Conservation (phyloP, 768 basidiomycete genomes). For the Lactarius quietus region DNA sequence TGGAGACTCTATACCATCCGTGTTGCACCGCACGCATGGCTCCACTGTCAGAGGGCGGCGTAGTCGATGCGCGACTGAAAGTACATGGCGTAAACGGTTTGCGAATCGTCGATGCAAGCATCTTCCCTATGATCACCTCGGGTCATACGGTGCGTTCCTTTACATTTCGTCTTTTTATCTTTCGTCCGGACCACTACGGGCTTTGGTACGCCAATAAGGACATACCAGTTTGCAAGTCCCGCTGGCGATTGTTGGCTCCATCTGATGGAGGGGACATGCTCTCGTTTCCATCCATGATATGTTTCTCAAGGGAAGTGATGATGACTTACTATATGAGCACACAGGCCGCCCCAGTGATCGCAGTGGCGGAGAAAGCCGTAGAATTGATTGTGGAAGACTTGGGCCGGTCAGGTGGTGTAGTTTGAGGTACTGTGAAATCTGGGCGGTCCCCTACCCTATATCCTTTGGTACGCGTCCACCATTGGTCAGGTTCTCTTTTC, state of each 20-base stretch:
- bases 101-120: slow-evolving; percentile 45
- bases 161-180: background rate
- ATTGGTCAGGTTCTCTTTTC: background rate
- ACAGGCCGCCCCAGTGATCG: slow-evolving; percentile 31
- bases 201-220: background rate
- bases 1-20: slow-evolving; percentile 45
- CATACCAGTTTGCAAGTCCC: too few species aligned
- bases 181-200: background rate
- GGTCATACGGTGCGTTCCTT: slow-evolving; percentile 43
- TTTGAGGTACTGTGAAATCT: background rate
- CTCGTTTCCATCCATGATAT: background rate
- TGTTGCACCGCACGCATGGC: slow-evolving; percentile 42
- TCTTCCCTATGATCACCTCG: slow-evolving; percentile 42
- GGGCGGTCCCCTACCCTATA: background rate
- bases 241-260: background rate
- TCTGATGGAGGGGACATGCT: background rate
- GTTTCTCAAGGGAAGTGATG: background rate
- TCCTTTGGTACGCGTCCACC: background rate
- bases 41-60: slow-evolving; percentile 37
- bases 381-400: slow-evolving; percentile 31
- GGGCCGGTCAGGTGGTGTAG: background rate
- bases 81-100: slow-evolving; percentile 44
- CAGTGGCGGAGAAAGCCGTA: slow-evolving; percentile 34
- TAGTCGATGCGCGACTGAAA: slow-evolving; percentile 41
- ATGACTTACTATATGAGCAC: background rate